These are phyloP conservation scores for Lipomyces lipofer DNA, from an alignment of 805 yeast species.

Conservation along the genomic window DNA sequence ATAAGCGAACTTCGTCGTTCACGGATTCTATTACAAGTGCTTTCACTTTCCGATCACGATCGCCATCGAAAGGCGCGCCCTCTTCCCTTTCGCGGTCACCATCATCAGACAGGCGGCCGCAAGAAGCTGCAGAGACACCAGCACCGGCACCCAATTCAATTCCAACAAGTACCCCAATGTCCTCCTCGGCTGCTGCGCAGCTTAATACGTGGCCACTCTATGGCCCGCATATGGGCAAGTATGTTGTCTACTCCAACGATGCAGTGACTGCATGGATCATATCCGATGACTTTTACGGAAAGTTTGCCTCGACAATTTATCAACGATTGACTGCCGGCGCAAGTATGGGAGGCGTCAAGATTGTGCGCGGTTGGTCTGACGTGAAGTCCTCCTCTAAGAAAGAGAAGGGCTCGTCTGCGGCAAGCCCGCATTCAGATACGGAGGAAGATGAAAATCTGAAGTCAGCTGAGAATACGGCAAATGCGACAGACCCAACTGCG, in stretches of 20 bases:
- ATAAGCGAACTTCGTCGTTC: slow-evolving; percentile 18
- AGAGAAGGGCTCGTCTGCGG: not conserved
- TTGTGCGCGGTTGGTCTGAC: slow-evolving; percentile 35
- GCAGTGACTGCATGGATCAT: slow-evolving; percentile 34
- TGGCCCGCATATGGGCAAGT: slow-evolving; percentile 33
- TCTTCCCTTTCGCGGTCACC: slow-evolving; percentile 1
- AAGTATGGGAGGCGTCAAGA: slow-evolving; percentile 34
- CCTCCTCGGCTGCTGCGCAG: slow-evolving; percentile 5
- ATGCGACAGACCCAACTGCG: slow-evolving; percentile 5
- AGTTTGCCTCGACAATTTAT: slow-evolving; percentile 27
- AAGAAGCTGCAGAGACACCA: not conserved
- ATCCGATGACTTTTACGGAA: slow-evolving; percentile 33
- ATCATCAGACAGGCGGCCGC: slow-evolving; percentile 4
- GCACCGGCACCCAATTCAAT: no score
- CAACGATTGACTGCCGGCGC: slow-evolving; percentile 31
- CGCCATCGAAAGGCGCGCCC: slow-evolving; percentile 1
- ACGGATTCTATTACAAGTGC: slow-evolving; percentile 25
- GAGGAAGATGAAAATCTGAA: slow-evolving; percentile 4
- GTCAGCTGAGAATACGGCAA: not conserved
- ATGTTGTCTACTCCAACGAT: slow-evolving; percentile 32
- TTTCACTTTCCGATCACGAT: slow-evolving; percentile 20
- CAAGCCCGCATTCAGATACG: not conserved
- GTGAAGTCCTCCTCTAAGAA: slow-evolving; percentile 7
- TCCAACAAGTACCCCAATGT: not conserved
- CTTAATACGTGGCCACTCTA: slow-evolving; percentile 30